Evolutionary conservation across 148 eudicot genomes (phyloP).

Genomic region (Rhododendron ferrugineum): DNA sequence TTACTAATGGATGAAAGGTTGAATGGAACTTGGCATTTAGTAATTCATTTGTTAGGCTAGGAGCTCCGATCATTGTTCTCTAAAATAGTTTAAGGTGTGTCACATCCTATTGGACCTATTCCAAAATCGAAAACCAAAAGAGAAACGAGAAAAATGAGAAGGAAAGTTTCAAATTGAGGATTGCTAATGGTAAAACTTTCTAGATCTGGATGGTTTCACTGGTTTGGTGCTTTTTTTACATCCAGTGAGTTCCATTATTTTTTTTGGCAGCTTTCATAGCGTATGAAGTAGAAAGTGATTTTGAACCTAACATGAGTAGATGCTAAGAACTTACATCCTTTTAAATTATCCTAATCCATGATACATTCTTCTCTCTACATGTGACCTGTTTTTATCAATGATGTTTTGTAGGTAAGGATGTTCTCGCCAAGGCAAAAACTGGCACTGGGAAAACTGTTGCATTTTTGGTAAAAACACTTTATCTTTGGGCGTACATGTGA

Average conservation of each 20-base stretch:
- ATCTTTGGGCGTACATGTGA: not conserved
- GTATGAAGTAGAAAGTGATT: not conserved
- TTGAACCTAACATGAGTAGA: not conserved
- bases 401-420: conserved; percentile 80
- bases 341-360: not conserved
- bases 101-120: not conserved
- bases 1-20: not conserved
- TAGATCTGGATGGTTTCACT: not conserved
- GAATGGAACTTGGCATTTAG: conserved; percentile 3
- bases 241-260: not conserved
- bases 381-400: not conserved
- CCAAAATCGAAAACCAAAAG: not conserved
- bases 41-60: not conserved
- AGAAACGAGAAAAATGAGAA: not conserved
- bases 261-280: conserved; percentile 1
- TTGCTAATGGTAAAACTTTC: not conserved
- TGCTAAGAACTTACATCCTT: not conserved
- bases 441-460: conserved; percentile 99
- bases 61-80: not conserved
- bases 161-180: not conserved
- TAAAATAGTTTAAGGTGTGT: not conserved
- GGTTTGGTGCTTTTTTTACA: not conserved
- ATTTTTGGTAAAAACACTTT: conserved; percentile 61
- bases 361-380: not conserved
- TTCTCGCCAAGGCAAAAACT: conserved; percentile 92